phyloP scores from a whole-genome alignment of 768 basidiomycete genomes.

The Saitozyma sp. region DNA sequence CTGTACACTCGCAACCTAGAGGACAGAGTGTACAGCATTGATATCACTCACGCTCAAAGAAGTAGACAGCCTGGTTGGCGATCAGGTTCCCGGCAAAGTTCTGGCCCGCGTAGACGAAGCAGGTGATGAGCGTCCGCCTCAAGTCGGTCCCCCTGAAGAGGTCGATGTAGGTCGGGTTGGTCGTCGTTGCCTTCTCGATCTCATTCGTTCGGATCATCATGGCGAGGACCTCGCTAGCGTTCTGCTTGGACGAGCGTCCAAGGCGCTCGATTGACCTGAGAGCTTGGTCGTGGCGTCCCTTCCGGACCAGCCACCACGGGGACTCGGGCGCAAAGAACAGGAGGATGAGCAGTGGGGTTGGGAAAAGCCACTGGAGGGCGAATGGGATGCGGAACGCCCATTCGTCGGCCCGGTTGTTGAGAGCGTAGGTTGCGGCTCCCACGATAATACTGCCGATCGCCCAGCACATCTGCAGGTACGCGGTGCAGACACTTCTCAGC shows the following conservation, averaged over 20 bases:
- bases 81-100: slow-evolving; percentile 44
- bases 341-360: slow-evolving; percentile 36
- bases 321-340: slow-evolving; percentile 48
- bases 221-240: slow-evolving; percentile 32
- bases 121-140: slow-evolving; percentile 40
- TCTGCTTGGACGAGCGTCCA: slow-evolving; percentile 18
- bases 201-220: slow-evolving; percentile 50
- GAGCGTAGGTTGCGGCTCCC: slow-evolving; percentile 41
- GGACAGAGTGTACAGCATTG: neutral
- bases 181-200: slow-evolving; percentile 16
- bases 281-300: slow-evolving; percentile 37
- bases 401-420: slow-evolving; percentile 36
- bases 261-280: slow-evolving; percentile 30
- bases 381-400: slow-evolving; percentile 30
- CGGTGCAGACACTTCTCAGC: slow-evolving; percentile 45
- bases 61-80: slow-evolving; percentile 38
- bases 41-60: slow-evolving; percentile 30
- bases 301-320: slow-evolving; percentile 49
- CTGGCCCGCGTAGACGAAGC: slow-evolving; percentile 43
- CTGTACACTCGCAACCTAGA: neutral
- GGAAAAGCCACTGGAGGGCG: slow-evolving; percentile 50
- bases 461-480: slow-evolving; percentile 50
- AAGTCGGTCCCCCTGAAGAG: slow-evolving; percentile 42
- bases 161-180: slow-evolving; percentile 33
- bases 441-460: slow-evolving; percentile 49